Evolutionary conservation across 768 basidiomycete genomes (phyloP).

Genomic region (Pleurotus platypus): DNA sequence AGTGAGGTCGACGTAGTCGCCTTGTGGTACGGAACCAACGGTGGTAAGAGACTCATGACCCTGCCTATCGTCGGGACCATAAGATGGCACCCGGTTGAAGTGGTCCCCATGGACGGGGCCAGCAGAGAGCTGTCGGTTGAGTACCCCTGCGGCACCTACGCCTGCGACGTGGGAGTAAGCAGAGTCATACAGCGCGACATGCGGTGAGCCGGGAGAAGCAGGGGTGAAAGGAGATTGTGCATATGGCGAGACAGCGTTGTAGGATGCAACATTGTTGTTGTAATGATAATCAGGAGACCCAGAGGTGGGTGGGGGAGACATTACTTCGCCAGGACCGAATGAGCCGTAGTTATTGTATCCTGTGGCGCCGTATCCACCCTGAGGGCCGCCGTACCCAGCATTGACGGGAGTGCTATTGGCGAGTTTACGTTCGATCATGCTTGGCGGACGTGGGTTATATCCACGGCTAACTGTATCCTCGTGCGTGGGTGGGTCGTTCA

Average conservation of each 20-base stretch:
- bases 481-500: slow-evolving; percentile 48
- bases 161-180: not conserved
- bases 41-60: not conserved
- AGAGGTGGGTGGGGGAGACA: not conserved
- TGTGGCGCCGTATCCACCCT: not conserved
- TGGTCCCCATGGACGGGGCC: not conserved
- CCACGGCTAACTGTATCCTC: slow-evolving; percentile 35
- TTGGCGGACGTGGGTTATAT: slow-evolving; percentile 56
- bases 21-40: slow-evolving; percentile 16
- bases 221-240: slow-evolving; percentile 2
- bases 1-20: slow-evolving; percentile 61
- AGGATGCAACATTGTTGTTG: not conserved
- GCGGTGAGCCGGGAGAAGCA: not conserved
- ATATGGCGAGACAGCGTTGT: slow-evolving; percentile 2
- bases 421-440: slow-evolving; percentile 55
- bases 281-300: not conserved
- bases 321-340: not conserved
- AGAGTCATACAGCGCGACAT: not conserved
- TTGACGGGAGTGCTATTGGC: slow-evolving; percentile 18
- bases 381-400: not conserved
- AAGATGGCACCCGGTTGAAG: not conserved
- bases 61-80: not conserved
- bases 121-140: not conserved
- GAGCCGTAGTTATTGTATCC: not conserved
- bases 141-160: not conserved